Conservation (phyloP, 108 stramenopile species). For the Discostella pseudostelligera region DNA sequence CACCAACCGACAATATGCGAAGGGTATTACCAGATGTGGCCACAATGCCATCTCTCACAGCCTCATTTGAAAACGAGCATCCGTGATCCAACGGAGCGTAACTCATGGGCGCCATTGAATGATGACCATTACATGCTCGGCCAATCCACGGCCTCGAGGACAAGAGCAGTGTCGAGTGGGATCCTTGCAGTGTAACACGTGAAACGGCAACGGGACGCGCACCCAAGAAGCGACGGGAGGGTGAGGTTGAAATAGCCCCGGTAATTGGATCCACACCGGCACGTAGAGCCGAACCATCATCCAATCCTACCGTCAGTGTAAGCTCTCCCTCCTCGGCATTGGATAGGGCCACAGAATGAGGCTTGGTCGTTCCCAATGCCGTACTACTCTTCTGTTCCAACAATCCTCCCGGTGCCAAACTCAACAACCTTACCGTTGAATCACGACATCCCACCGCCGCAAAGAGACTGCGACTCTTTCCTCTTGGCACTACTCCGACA, state of each 20-base stretch:
- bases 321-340: conserved; percentile 51
- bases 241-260: conserved; percentile 86
- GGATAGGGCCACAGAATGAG: conserved; percentile 60
- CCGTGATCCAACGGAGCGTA: conserved; percentile 93
- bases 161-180: conserved; percentile 78
- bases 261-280: conserved; percentile 85
- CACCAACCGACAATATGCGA: conserved; percentile 89
- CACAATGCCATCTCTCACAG: conserved; percentile 92
- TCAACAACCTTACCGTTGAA: conserved; percentile 85
- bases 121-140: conserved; percentile 60
- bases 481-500: conserved; percentile 81
- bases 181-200: conserved; percentile 73
- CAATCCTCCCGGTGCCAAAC: conserved; percentile 75
- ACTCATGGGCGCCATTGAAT: conserved; percentile 89
- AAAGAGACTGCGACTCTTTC: conserved; percentile 78
- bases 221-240: conserved; percentile 92
- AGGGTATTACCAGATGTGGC: conserved; percentile 91
- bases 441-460: conserved; percentile 92
- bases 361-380: conserved; percentile 60
- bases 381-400: conserved; percentile 58
- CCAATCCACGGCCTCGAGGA: conserved; percentile 95
- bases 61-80: conserved; percentile 86
- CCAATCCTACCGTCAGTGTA: conserved; percentile 84
- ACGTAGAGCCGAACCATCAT: conserved; percentile 87
- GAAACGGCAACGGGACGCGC: conserved; percentile 88